Percentiles rank a stretch among this genome's conserved stretches.
Conservation (phyloP, 1,284 basidiomycete genomes). For the Inonotus hispidus region DNA sequence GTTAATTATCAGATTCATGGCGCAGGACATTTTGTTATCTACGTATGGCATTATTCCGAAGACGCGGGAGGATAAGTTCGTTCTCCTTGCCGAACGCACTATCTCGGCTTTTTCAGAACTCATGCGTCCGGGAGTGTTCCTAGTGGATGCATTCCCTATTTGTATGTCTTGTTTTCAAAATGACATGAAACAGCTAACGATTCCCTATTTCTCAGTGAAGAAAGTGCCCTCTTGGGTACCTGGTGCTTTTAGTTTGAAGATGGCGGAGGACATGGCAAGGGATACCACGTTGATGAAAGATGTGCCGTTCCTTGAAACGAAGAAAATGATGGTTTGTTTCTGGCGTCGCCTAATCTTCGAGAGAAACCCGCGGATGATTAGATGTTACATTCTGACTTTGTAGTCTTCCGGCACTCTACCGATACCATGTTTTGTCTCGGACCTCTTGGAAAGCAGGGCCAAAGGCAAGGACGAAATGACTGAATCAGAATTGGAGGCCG, state of each 20-base stretch:
- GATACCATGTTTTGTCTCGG: constrained; percentile 2
- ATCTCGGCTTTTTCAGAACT: not conserved
- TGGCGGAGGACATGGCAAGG: not conserved
- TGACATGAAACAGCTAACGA: too few relatives aligned
- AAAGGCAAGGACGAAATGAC: not conserved
- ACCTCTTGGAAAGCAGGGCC: not conserved
- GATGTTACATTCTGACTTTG: not conserved
- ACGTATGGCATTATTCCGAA: not conserved
- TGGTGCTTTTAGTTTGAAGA: constrained; percentile 10
- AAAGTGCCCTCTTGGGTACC: constrained; percentile 19
- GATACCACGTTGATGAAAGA: not conserved
- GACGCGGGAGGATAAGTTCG: not conserved
- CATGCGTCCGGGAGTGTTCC: not conserved
- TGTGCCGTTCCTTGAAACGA: constrained; percentile 1
- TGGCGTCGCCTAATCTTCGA: too few relatives aligned
- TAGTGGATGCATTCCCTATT: constrained; percentile 10
- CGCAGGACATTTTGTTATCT: constrained; percentile 1
- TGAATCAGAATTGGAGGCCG: not conserved
- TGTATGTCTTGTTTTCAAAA: not conserved
- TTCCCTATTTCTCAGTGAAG: not conserved
- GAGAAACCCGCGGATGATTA: too few relatives aligned
- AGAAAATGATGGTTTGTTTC: constrained; percentile 5
- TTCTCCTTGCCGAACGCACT: not conserved
- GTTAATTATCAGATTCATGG: not conserved
- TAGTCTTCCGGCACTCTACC: not conserved